Percentiles rank a stretch among this genome's conserved stretches.
These are phyloP conservation scores for Hypoxylon crocopeplum DNA, from an alignment of 495 filamentous ascomycete species.

Conservation along the genomic window DNA sequence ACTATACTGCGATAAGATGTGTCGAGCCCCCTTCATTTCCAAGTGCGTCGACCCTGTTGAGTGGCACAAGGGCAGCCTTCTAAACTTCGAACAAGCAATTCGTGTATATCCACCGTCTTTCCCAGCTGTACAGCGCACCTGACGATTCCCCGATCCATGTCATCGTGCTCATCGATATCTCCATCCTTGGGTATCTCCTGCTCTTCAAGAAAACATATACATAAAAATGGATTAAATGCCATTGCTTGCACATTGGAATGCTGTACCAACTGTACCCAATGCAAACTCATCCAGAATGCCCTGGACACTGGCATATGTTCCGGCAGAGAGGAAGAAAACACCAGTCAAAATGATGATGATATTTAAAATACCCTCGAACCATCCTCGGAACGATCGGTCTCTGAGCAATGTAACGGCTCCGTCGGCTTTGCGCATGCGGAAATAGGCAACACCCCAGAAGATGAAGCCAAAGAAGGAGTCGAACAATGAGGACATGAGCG, in stretches of 20 bases:
- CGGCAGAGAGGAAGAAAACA: conserved; percentile 74
- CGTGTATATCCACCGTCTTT: conserved; percentile 5
- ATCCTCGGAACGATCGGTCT: conserved; percentile 65
- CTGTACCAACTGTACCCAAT: conserved; percentile 58
- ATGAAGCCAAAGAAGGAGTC: conserved; percentile 95
- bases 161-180: conserved; percentile 8
- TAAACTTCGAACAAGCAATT: background rate
- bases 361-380: conserved; percentile 68
- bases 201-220: conserved; percentile 20
- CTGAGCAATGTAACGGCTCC: conserved; percentile 66
- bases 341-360: conserved; percentile 73
- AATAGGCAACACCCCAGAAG: conserved; percentile 90
- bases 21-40: conserved; percentile 3
- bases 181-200: conserved; percentile 23
- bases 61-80: background rate
- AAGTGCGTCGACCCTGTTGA: background rate
- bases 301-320: conserved; percentile 80
- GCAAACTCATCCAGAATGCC: conserved; percentile 68
- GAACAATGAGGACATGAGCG: conserved; percentile 88
- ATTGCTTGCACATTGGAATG: conserved; percentile 72
- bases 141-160: background rate
- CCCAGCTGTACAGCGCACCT: background rate
- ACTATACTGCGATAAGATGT: conserved; percentile 35
- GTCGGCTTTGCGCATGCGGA: conserved; percentile 78
- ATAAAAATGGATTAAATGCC: conserved; percentile 47